Conservation (phyloP, 805 yeast genomes). For the Nakazawaea peltata region DNA sequence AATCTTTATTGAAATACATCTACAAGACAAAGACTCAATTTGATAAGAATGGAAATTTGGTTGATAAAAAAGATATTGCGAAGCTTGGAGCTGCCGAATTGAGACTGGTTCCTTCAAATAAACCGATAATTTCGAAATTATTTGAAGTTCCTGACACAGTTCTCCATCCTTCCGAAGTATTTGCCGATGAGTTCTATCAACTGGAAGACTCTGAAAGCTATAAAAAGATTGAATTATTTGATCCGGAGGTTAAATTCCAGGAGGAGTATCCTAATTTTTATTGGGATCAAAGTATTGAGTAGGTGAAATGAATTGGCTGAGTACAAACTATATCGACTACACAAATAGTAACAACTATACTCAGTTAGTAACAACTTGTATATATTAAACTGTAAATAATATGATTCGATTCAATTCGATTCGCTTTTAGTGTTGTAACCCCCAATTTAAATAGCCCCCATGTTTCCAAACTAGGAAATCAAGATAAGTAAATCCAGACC, state of each 20-base stretch:
- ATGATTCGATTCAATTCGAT: no score
- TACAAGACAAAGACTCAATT: constrained; percentile 15
- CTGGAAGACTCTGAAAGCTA: constrained; percentile 1
- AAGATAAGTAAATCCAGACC: no score
- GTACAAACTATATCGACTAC: no score
- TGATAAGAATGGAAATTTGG: constrained; percentile 13
- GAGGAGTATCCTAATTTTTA: constrained; percentile 18
- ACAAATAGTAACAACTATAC: no score
- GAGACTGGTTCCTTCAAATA: constrained; percentile 13
- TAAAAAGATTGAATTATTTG: constrained; percentile 1
- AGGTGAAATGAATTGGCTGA: no score
- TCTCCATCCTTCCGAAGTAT: constrained; percentile 11
- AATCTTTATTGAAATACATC: constrained; percentile 18
- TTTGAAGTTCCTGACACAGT: constrained; percentile 13
- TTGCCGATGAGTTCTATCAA: constrained; percentile 11
- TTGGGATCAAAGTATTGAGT: constrained; percentile 13
- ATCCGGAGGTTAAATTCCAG: constrained; percentile 9
- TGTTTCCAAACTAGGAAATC: no score
- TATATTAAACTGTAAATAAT: no score
- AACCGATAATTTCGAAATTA: constrained; percentile 16
- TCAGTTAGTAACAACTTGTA: no score
- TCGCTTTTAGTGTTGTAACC: no score
- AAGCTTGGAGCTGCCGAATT: constrained; percentile 9
- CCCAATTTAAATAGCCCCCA: no score
- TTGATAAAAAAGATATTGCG: constrained; percentile 12